A percentile compares a stretch with the other conserved stretches of the same genome.
These are phyloP conservation scores for Pseudonectria buxi DNA, from an alignment of 2,329 filamentous ascomycete genomes.

Conservation along the genomic window DNA sequence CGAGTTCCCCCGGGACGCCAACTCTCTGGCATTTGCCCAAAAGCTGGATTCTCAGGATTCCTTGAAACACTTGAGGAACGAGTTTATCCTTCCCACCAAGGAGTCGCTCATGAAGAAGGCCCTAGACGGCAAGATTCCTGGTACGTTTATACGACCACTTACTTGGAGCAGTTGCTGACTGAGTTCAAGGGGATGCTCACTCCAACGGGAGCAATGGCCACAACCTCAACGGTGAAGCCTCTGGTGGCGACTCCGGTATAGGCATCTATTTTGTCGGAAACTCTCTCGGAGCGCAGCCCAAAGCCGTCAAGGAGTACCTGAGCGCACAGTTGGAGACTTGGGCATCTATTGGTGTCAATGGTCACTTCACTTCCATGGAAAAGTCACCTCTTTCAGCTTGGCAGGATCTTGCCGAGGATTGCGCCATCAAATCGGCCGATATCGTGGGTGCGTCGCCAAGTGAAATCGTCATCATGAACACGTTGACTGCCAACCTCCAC, in stretches of 20 bases:
- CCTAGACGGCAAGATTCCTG: conserved; percentile 39
- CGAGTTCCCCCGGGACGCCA: conserved; percentile 42
- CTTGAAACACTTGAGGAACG: conserved; percentile 53
- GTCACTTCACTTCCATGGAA: conserved; percentile 67
- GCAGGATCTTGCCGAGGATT: conserved; percentile 72
- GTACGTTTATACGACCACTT: conserved; percentile 20
- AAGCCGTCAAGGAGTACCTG: conserved; percentile 57
- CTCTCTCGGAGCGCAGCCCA: conserved; percentile 79
- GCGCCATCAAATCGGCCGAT: conserved; percentile 61
- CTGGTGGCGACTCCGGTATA: conserved; percentile 27
- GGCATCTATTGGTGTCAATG: conserved; percentile 76
- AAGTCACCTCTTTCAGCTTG: conserved; percentile 65
- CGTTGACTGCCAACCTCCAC: conserved; percentile 74
- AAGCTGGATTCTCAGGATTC: conserved; percentile 54
- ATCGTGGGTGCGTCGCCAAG: conserved; percentile 66
- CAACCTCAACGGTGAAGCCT: neutral
- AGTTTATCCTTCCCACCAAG: conserved; percentile 74
- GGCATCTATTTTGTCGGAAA: conserved; percentile 82
- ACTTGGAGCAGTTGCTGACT: too few relatives aligned
- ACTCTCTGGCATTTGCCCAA: conserved; percentile 41
- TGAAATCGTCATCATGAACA: conserved; percentile 86
- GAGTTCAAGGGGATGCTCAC: conserved; percentile 6
- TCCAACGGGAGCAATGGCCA: conserved; percentile 16
- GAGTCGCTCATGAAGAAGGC: conserved; percentile 60
- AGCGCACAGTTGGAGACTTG: conserved; percentile 73